Evolutionary conservation across 2,329 filamentous ascomycete species (phyloP), one percentile per base, ranked within the genome.

Genomic region (Pseudogymnoascus sp.): DNA sequence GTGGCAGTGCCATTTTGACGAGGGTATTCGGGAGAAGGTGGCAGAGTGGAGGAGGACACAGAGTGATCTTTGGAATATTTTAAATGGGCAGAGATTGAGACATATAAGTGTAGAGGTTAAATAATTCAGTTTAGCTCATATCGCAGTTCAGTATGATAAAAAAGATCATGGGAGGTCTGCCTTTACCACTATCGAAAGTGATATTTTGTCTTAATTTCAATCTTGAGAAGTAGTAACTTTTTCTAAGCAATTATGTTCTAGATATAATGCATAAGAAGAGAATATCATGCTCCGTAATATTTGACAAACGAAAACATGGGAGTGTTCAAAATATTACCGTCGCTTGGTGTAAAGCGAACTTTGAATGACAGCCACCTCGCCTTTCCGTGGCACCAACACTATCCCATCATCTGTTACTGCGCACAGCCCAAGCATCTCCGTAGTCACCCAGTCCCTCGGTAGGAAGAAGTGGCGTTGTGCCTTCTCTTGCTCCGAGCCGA

Each of bases 21-120:
- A 65, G 57, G 57, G n/a, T 39, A 51, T 68, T 21, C 61, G 65
- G 31, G 62, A 67, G 39, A 63, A 63, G 61, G 61, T 65, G 25
- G 65, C 14, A 10, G 57, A 64, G n/a, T 67, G 65, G 66, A 65
- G n/a, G 41, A 65, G 34, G 23, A 45, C 23, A 37, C 13, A 48
- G 13, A 54, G 54, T 51, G 25, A 11, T 4, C 1, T 66, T 28
- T 63, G 63, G 65, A 43, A 61, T 14, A 37, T 21, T 43, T 60
- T 66, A 10, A 10, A 54, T 63, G 43, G 31, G 41, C 19, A 31
- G 28, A 31, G 28, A 31, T 31, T 31, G 28, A 31, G 28, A 25
- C 23, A 25, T 25, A 6, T 25, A 25, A 25, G 23, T 25, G 6
- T 25, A 25, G 23, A 5, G 23, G 23, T 25, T 25, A 25, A 25